Percentiles rank a stretch among this genome's conserved stretches.
Conservation (phyloP, 495 filamentous ascomycete genomes). For the Aspergillus baeticus region DNA sequence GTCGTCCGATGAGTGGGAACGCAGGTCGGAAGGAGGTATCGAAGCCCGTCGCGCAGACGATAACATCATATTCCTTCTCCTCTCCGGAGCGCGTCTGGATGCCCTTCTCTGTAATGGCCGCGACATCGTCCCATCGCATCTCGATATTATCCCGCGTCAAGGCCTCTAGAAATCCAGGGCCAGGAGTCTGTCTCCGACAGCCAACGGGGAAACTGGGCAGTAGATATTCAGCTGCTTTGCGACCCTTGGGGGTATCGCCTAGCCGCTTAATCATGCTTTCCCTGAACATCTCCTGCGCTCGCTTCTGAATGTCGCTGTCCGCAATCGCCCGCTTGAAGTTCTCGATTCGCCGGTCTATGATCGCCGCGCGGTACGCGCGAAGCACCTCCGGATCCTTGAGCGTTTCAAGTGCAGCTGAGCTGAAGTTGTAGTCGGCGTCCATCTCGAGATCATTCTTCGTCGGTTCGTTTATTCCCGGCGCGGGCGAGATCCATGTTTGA, state of each 20-base stretch:
- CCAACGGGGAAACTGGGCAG: conserved; percentile 3
- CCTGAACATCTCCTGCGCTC: conserved; percentile 12
- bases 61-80: conserved; percentile 3
- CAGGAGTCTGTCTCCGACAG: conserved; percentile 7
- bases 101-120: neutral
- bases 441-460: conserved; percentile 9
- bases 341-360: conserved; percentile 17
- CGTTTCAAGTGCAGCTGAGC: neutral
- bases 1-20: neutral
- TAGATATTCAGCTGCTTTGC: conserved; percentile 1
- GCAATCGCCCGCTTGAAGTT: conserved; percentile 18
- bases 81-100: neutral
- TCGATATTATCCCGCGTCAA: conserved; percentile 4
- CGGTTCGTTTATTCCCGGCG: conserved; percentile 6
- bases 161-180: neutral
- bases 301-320: conserved; percentile 11
- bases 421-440: conserved; percentile 7
- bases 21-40: conserved; percentile 3
- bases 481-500: conserved; percentile 8
- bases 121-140: conserved; percentile 4
- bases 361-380: conserved; percentile 16
- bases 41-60: conserved; percentile 4
- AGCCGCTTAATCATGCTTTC: conserved; percentile 9
- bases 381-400: conserved; percentile 11
- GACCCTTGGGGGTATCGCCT: conserved; percentile 12